Conservation (phyloP, 1,139 yeast genomes). For the Kurtzmaniella quercitrusa region DNA sequence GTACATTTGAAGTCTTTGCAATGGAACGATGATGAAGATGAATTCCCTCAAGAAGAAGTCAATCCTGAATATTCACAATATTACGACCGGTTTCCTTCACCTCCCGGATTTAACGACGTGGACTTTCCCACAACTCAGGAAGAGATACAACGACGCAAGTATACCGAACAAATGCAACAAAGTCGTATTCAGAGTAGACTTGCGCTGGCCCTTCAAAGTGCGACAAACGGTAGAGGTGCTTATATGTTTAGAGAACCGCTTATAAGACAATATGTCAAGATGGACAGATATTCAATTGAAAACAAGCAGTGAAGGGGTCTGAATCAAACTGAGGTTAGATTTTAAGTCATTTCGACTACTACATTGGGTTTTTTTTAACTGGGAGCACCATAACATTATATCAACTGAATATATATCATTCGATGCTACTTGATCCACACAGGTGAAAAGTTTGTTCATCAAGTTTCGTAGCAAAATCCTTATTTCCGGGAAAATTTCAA, state of each 20-base stretch:
- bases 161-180: conserved; percentile 16
- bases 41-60: conserved; percentile 6
- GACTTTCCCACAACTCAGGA: conserved; percentile 66
- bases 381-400: neutral
- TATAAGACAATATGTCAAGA: conserved; percentile 4
- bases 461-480: conserved; percentile 1
- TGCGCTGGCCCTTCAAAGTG: conserved; percentile 2
- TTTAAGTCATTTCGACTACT: no score
- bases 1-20: conserved; percentile 12
- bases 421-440: neutral
- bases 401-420: neutral
- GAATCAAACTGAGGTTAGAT: neutral
- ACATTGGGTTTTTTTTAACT: neutral
- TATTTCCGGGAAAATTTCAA: conserved; percentile 40
- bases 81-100: conserved; percentile 49
- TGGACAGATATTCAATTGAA: neutral
- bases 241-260: conserved; percentile 7
- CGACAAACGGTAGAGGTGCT: neutral
- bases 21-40: conserved; percentile 21
- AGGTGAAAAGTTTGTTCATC: neutral
- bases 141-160: conserved; percentile 15
- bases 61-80: conserved; percentile 18
- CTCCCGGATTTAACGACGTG: conserved; percentile 61
- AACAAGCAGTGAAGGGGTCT: neutral
- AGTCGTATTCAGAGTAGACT: conserved; percentile 17